Evolutionary conservation across 2,329 filamentous ascomycete genomes (phyloP).

Genomic region (Penicillium concentricum): DNA sequence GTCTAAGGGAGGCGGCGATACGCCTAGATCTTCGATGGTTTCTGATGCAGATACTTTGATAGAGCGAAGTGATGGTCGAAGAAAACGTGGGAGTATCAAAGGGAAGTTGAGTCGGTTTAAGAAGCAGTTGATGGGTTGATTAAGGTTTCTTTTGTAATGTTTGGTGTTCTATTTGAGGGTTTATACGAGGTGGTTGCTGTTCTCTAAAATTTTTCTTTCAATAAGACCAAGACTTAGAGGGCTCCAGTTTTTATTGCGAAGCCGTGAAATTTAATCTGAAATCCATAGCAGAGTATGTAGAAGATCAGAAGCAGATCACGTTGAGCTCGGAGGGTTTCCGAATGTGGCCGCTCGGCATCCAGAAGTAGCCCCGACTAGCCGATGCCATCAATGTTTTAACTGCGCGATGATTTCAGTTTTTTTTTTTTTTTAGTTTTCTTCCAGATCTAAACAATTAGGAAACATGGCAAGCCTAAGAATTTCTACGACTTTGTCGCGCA

Average conservation of each 20-base stretch:
- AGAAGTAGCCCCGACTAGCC: slow-evolving; percentile 14
- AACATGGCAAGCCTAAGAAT: slow-evolving; percentile 30
- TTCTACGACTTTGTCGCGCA: slow-evolving; percentile 26
- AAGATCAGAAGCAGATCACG: slow-evolving; percentile 28
- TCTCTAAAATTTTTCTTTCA: too few relatives aligned
- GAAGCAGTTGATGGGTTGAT: not conserved
- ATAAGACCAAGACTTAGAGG: too few relatives aligned
- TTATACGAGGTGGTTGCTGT: not conserved
- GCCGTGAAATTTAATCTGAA: not conserved
- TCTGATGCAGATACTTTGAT: not conserved
- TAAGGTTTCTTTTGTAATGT: not conserved
- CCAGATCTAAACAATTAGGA: not conserved
- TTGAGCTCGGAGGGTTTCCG: slow-evolving; percentile 1
- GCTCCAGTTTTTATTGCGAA: not conserved
- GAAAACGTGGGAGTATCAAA: not conserved
- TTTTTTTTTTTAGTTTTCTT: not conserved
- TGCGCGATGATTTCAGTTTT: not conserved
- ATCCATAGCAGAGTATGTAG: not conserved
- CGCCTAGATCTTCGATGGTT: not conserved
- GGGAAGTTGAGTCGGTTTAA: not conserved
- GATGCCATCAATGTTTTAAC: slow-evolving; percentile 9
- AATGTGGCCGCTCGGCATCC: slow-evolving; percentile 2
- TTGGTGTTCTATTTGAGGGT: not conserved
- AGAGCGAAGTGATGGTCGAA: not conserved
- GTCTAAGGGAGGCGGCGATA: not conserved